These are phyloP conservation scores for Colletotrichum sp. DNA, from an alignment of 2,329 filamentous ascomycete genomes.

Conservation along the genomic window DNA sequence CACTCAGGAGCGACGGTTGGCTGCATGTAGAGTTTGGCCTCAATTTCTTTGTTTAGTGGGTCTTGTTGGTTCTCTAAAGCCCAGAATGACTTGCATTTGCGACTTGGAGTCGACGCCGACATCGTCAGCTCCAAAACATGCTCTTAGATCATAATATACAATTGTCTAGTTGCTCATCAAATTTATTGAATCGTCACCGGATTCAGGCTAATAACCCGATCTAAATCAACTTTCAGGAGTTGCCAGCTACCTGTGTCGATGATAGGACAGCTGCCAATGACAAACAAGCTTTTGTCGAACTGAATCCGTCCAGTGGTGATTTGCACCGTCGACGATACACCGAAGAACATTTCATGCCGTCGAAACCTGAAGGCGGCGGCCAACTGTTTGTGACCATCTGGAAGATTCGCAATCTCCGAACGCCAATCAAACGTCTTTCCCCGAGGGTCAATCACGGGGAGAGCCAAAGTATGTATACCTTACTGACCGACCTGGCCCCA, in stretches of 20 bases:
- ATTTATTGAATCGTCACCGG: background rate
- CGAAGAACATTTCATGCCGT: background rate
- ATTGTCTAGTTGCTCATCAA: background rate
- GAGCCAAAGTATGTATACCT: background rate
- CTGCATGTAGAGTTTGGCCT: background rate
- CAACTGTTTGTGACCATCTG: background rate
- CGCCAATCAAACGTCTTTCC: background rate
- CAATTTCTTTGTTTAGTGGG: background rate
- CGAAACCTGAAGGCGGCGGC: background rate
- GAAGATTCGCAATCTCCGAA: background rate
- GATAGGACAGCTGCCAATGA: background rate
- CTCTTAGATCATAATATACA: accelerated
- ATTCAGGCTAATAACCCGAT: background rate
- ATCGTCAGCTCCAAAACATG: background rate
- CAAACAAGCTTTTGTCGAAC: background rate
- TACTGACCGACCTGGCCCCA: background rate
- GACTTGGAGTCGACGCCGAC: background rate
- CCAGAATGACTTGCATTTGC: background rate
- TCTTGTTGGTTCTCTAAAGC: background rate
- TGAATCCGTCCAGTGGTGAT: background rate
- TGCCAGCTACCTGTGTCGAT: background rate
- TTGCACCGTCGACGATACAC: background rate
- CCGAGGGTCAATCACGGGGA: background rate
- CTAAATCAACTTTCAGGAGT: background rate
- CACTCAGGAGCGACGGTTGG: background rate